Evolutionary conservation across 2,329 filamentous ascomycete genomes (phyloP).

Genomic region (Monilinia aucupariae): DNA sequence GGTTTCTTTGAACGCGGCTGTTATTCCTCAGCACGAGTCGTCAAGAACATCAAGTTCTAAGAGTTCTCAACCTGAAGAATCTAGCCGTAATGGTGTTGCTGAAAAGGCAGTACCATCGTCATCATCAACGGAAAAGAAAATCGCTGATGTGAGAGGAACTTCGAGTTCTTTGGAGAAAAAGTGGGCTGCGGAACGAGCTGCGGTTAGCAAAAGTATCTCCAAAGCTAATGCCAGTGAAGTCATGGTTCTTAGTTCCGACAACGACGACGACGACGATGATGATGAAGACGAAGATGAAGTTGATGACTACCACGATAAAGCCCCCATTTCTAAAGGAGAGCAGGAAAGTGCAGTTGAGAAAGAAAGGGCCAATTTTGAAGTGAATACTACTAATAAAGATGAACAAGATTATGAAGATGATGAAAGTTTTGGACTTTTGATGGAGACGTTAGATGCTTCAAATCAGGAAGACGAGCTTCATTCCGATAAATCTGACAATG

Average conservation of each 20-base stretch:
- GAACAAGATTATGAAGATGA: slow-evolving; percentile 24
- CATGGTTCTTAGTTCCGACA: slow-evolving; percentile 30
- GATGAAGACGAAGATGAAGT: not conserved
- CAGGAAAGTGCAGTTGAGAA: slow-evolving; percentile 26
- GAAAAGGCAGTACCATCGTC: slow-evolving; percentile 13
- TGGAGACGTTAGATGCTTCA: slow-evolving; percentile 35
- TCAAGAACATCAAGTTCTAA: not conserved
- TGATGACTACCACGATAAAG: slow-evolving; percentile 21
- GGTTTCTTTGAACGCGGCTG: not conserved
- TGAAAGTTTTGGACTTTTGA: slow-evolving; percentile 32
- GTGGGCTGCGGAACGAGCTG: slow-evolving; percentile 29
- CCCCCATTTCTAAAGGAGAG: slow-evolving; percentile 30
- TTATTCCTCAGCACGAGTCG: slow-evolving; percentile 6
- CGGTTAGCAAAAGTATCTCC: slow-evolving; percentile 27
- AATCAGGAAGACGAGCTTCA: slow-evolving; percentile 11
- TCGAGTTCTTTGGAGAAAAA: slow-evolving; percentile 20
- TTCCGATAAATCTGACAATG: slow-evolving; percentile 23
- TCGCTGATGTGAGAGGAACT: slow-evolving; percentile 21
- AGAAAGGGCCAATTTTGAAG: not conserved
- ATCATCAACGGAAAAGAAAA: slow-evolving; percentile 26
- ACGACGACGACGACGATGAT: not conserved
- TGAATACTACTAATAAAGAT: not conserved
- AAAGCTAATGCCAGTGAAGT: slow-evolving; percentile 23
- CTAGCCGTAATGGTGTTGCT: not conserved
- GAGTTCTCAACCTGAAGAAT: not conserved